Base-by-base conservation (phyloP, 169 alveolate genomes). In the Babesia caballi region DNA sequence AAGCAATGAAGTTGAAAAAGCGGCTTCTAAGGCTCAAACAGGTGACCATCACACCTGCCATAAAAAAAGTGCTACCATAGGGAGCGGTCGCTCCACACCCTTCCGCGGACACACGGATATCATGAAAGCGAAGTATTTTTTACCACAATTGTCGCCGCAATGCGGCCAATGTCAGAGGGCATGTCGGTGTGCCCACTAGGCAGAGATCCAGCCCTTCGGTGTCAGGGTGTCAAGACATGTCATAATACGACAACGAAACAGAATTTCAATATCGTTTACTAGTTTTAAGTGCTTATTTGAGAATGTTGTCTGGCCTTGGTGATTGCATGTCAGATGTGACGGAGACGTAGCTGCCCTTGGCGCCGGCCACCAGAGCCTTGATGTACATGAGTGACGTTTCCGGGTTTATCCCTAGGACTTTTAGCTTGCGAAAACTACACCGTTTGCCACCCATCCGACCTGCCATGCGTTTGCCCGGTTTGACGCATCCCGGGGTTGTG, bases 391-490 rank as follows among this genome's bases (percentile, higher is more conserved):
- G 84, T 38, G 93, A 89, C 53, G 95, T 90, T 63, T 85, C 96
- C 40, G 91, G 92, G 89, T 96, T 96, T 25, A 96, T 74, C 23
- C 96, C 97, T 28, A 95, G 85, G 23, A 96, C 90, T 74, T 85
- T 84, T 35, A 92, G 60, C 40, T 81, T 89, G 4, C 91, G 65
- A 76, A 89, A 85, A 17, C 97, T 95, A 44, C 92, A 82, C 35
- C 50, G 77, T 68, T 89, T 91, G 41, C 86, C 78, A 17, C 98
- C 98, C 78, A 93, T 80, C 35, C 93, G 85, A 0, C 99, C 99
- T 28, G 99, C 94, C 99, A 96, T 96, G 35, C 94, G 90, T 69
- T 94, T 95, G 19, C 96, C 96, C 36, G 97, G 97, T 56, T 92
- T 86, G 6, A 95, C 98, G 57, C 96, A 85, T 19, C 98, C 98